Evolutionary conservation across 257 asterid species (phyloP).

Genomic region (Parsonsia alboflavescens): DNA sequence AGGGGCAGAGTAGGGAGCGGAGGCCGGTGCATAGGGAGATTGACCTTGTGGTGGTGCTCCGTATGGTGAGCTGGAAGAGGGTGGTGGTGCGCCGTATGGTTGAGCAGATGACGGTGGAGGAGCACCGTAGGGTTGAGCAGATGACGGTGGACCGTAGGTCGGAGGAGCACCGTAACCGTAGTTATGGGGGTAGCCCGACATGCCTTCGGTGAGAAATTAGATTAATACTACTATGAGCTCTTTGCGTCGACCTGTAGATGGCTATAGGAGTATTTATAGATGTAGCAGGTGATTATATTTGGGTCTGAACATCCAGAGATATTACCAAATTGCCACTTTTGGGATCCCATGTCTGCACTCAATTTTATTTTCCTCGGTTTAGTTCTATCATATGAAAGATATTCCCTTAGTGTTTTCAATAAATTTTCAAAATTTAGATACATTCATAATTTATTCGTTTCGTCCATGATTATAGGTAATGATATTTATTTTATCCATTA

Average conservation of each 20-base stretch:
- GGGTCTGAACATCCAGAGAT: background rate
- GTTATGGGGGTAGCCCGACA: constrained; percentile 63
- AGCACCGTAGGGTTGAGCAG: constrained; percentile 22
- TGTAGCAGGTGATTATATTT: background rate
- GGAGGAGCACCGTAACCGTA: constrained; percentile 26
- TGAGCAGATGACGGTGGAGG: constrained; percentile 30
- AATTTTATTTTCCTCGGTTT: background rate
- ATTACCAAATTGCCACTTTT: background rate
- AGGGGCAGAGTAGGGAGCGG: constrained; percentile 8
- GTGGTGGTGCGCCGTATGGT: constrained; percentile 24
- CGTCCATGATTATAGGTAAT: no score
- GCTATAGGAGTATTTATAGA: background rate
- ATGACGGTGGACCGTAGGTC: constrained; percentile 22
- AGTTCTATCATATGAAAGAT: no score
- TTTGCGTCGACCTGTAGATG: background rate
- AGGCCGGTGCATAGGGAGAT: constrained; percentile 16
- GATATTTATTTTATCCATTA: no score
- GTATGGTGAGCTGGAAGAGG: constrained; percentile 22
- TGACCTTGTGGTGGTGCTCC: constrained; percentile 27
- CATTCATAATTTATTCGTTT: no score
- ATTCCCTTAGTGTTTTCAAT: no score
- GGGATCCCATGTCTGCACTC: background rate
- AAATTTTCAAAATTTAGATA: no score
- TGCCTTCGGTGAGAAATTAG: constrained; percentile 2
- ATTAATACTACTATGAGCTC: no score